These are phyloP conservation scores for Dothiorella sarmentorum DNA, from an alignment of 2,329 filamentous ascomycete genomes.

Conservation along the genomic window DNA sequence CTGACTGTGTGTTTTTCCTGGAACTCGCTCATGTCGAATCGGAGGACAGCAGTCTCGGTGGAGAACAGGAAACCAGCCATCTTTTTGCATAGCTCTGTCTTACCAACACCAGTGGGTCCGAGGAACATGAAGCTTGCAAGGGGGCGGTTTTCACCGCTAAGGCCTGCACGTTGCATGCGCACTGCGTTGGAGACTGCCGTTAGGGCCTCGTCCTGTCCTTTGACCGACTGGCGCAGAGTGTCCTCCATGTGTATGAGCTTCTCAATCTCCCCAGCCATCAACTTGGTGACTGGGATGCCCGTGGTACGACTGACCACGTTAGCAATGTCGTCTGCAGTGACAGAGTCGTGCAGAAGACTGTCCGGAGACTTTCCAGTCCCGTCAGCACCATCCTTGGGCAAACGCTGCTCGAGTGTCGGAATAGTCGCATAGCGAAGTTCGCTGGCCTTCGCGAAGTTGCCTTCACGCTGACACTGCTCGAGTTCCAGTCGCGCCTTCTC, in stretches of 20 bases:
- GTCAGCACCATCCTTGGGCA: constrained; percentile 69
- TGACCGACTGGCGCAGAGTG: constrained; percentile 74
- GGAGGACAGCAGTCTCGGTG: constrained; percentile 82
- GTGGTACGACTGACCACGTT: constrained; percentile 86
- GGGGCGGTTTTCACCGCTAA: constrained; percentile 87
- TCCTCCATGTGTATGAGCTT: constrained; percentile 97
- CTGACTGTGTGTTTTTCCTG: constrained; percentile 97
- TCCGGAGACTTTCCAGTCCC: constrained; percentile 42
- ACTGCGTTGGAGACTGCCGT: constrained; percentile 90
- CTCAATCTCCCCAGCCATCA: constrained; percentile 90
- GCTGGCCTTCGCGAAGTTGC: constrained; percentile 85
- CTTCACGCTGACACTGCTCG: constrained; percentile 80
- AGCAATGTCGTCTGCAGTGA: constrained; percentile 93
- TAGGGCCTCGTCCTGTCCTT: constrained; percentile 91
- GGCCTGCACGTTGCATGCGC: constrained; percentile 84
- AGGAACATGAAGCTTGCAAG: constrained; percentile 97
- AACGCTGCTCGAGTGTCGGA: constrained; percentile 71
- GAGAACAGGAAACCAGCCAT: constrained; percentile 91
- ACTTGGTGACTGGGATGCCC: constrained; percentile 86
- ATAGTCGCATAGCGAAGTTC: constrained; percentile 88
- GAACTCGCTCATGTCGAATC: constrained; percentile 98
- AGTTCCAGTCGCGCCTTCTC: constrained; percentile 82
- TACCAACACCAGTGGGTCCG: constrained; percentile 92
- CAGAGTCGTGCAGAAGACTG: constrained; percentile 82
- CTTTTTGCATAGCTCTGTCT: constrained; percentile 96